phyloP scores from a whole-genome alignment of 2,329 filamentous ascomycete genomes.

The Apiospora phragmitis region DNA sequence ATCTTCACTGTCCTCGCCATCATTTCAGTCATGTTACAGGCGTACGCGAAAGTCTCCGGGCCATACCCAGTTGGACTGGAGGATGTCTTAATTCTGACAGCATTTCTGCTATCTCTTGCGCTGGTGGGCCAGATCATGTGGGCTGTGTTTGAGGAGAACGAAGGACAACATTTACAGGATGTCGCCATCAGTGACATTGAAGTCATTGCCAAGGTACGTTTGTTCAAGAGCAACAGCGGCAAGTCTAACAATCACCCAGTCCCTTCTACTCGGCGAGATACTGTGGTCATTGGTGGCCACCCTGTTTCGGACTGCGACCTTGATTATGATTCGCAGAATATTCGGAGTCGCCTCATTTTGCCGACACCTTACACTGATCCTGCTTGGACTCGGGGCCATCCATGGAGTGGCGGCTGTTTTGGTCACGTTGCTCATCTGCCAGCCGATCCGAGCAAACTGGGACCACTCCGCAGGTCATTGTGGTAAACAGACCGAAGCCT shows the following conservation, averaged over 20 bases:
- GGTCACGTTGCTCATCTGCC: background rate
- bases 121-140: background rate
- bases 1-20: background rate
- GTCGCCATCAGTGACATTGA: background rate
- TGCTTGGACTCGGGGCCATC: background rate
- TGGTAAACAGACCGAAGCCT: background rate
- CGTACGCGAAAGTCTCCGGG: background rate
- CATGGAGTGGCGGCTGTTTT: background rate
- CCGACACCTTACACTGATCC: background rate
- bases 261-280: background rate
- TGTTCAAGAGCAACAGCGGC: background rate
- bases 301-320: background rate
- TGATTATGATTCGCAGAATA: background rate
- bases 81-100: background rate
- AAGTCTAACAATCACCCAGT: background rate
- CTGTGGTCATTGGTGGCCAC: background rate
- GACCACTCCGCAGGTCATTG: background rate
- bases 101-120: background rate
- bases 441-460: background rate
- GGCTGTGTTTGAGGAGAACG: background rate
- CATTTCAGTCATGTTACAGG: background rate
- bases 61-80: background rate
- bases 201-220: background rate
- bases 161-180: background rate
- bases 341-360: no score